phyloP scores from a whole-genome alignment of 202 grass and related monocot species.

The Bolboschoenoplectus hybrid region DNA sequence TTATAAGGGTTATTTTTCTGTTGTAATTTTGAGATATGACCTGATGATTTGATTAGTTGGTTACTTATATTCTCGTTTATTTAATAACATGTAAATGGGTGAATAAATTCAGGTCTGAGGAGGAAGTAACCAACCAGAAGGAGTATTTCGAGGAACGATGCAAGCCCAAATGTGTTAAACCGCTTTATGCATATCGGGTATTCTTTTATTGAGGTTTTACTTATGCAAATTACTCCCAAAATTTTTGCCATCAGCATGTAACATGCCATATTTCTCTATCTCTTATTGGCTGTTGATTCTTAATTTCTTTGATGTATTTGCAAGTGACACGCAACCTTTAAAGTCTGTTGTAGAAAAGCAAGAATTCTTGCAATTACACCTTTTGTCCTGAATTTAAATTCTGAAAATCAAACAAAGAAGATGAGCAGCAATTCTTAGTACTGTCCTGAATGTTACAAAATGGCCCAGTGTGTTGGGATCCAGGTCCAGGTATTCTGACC shows the following conservation, averaged over 20 bases:
- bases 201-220: conserved; percentile 17
- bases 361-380: conserved; percentile 1
- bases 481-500: neutral
- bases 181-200: conserved; percentile 76
- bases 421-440: neutral
- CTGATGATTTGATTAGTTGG: neutral
- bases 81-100: conserved; percentile 20
- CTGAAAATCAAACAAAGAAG: neutral
- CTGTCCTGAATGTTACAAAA: neutral
- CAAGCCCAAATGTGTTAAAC: conserved; percentile 75
- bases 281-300: neutral
- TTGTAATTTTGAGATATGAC: conserved; percentile 17
- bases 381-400: conserved; percentile 20
- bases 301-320: conserved; percentile 7
- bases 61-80: neutral
- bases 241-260: conserved; percentile 3
- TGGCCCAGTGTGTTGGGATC: neutral
- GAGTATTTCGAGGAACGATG: conserved; percentile 63
- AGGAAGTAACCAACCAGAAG: conserved; percentile 82
- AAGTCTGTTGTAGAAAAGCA: conserved; percentile 4
- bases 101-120: conserved; percentile 63
- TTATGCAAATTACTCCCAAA: conserved; percentile 24
- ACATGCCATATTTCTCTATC: neutral
- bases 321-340: conserved; percentile 20
- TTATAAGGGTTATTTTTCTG: neutral